These are phyloP conservation scores for Epichloe amarillans DNA, from an alignment of 2,329 filamentous ascomycete genomes.

Conservation along the genomic window DNA sequence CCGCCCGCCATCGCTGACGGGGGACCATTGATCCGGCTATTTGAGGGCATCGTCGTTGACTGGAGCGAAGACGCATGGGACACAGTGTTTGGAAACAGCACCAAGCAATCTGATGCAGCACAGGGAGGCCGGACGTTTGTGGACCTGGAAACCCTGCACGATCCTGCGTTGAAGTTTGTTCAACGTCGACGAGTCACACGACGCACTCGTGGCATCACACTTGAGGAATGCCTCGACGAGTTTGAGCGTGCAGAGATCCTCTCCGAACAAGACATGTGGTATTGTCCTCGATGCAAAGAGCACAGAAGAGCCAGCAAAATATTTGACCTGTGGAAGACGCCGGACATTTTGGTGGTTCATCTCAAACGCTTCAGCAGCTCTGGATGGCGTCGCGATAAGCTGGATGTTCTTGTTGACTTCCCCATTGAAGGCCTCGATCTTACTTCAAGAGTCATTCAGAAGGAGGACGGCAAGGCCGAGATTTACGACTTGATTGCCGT, in stretches of 20 bases:
- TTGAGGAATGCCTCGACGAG: slow-evolving; percentile 87
- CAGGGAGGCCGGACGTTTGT: slow-evolving; percentile 48
- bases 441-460: slow-evolving; percentile 62
- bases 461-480: slow-evolving; percentile 67
- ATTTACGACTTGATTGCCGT: slow-evolving; percentile 91
- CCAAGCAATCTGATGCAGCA: slow-evolving; percentile 23
- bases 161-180: slow-evolving; percentile 50
- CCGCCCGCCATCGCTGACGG: slow-evolving; percentile 29
- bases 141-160: slow-evolving; percentile 38
- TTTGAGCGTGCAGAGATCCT: slow-evolving; percentile 89
- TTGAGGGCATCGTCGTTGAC: slow-evolving; percentile 77
- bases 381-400: slow-evolving; percentile 72
- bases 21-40: slow-evolving; percentile 61
- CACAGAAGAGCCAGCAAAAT: slow-evolving; percentile 88
- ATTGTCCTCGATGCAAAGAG: slow-evolving; percentile 91
- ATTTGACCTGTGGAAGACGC: slow-evolving; percentile 92
- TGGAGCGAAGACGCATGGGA: slow-evolving; percentile 65
- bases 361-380: slow-evolving; percentile 89
- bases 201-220: slow-evolving; percentile 51
- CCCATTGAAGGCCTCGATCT: slow-evolving; percentile 80
- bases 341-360: slow-evolving; percentile 89
- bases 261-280: slow-evolving; percentile 95
- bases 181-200: slow-evolving; percentile 49
- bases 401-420: slow-evolving; percentile 84
- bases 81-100: slow-evolving; percentile 47